These are phyloP conservation scores for Aspergillus sp. DNA, from an alignment of 2,329 filamentous ascomycete genomes.

Conservation along the genomic window DNA sequence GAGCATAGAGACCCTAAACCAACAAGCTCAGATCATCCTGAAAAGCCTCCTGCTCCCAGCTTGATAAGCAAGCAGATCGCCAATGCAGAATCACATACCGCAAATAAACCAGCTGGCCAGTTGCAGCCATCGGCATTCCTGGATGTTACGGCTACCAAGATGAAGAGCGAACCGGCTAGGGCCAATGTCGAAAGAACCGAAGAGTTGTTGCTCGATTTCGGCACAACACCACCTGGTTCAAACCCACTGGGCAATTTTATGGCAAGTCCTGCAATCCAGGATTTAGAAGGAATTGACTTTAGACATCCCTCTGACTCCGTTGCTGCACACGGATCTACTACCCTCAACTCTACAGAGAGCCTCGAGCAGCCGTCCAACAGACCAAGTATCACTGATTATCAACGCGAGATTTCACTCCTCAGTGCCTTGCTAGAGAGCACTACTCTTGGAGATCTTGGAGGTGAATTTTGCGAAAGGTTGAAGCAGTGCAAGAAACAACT, in stretches of 20 bases:
- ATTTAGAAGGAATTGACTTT: conserved; percentile 18
- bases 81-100: not conserved
- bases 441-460: conserved; percentile 7
- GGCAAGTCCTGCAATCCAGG: conserved; percentile 12
- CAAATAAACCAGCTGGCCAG: not conserved
- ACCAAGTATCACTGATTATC: not conserved
- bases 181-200: not conserved
- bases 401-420: conserved; percentile 14
- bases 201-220: conserved; percentile 14
- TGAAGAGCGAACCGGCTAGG: not conserved
- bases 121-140: not conserved
- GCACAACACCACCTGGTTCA: conserved; percentile 7
- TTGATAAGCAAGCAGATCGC: not conserved
- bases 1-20: not conserved
- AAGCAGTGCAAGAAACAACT: conserved; percentile 12
- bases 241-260: not conserved
- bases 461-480: conserved; percentile 5
- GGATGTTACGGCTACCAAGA: not conserved
- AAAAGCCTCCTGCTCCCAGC: not conserved
- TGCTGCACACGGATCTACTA: not conserved
- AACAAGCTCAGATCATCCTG: not conserved
- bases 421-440: conserved; percentile 13
- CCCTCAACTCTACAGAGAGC: too few species aligned
- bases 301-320: not conserved
- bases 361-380: not conserved